Evolutionary conservation across 257 asterid genomes (phyloP), one percentile per base, ranked within the genome.

Genomic region (Vinca minor): DNA sequence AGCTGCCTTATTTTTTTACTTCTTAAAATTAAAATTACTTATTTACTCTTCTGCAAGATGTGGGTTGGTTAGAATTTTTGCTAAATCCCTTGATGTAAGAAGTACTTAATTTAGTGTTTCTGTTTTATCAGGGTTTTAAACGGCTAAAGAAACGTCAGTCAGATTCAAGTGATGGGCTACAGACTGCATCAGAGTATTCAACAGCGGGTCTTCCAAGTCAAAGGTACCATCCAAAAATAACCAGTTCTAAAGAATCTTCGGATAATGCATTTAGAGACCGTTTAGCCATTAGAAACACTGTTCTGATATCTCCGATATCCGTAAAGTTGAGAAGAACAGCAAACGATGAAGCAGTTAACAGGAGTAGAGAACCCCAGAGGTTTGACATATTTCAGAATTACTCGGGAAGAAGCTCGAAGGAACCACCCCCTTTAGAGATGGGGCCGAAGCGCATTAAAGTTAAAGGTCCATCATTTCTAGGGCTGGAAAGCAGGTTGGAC

Each of bases 371-470:
- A 71, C 47, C 25, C 23, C 71, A 70, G 36, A 75, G 73, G 36
- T 61, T 65, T 65, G 66, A 72, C 23, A 58, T 67, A 49, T 56
- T 36, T 41, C 79, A 64, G 66, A 74, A 74, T 11, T 83, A 76
- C 64, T 17, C 66, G 42, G 78, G 79, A 59, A 82, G 69, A 67
- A 64, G 66, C 23, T 31, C 3, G 48, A 78, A 81, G 78, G 84
- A 74, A 68, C 68, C 78, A 57, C 78, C 72, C 21, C 54, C 80
- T 2, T 36, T 66, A 44, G 92, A 79, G 75, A 64, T 72, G 55
- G 91, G 84, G 66, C 76, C 88, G 3, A 90, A 74, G 74, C 87
- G 95, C 47, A 81, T 84, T 61, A 84, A 83, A 81, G 85, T 91
- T 71, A 78, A 82, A 81, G 97, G 95, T 36, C 95, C 91, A 47